These are phyloP conservation scores for Ochromonas danica DNA, from an alignment of 108 stramenopile species.

Conservation along the genomic window DNA sequence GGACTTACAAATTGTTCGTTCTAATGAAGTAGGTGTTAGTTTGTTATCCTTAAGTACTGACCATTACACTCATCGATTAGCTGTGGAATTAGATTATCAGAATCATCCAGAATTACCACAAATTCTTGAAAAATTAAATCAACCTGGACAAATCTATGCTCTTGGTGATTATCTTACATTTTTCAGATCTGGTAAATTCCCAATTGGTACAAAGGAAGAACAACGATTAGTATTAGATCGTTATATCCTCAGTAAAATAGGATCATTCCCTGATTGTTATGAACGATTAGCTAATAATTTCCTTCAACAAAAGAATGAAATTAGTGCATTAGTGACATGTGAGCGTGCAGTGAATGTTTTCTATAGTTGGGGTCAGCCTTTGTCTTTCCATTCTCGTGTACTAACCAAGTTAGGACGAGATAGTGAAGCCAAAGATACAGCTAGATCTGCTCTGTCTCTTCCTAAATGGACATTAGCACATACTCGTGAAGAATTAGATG, in stretches of 20 bases:
- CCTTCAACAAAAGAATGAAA: not conserved
- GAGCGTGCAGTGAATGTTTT: not conserved
- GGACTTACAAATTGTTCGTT: not conserved
- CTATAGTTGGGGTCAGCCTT: slow-evolving; percentile 22
- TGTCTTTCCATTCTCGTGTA: not conserved
- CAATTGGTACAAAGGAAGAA: not conserved
- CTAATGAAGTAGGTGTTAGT: slow-evolving; percentile 8
- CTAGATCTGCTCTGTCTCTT: not conserved
- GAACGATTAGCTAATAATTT: slow-evolving; percentile 8
- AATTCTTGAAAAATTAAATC: not conserved
- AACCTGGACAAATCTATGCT: not conserved
- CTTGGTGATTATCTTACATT: not conserved
- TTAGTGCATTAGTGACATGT: slow-evolving; percentile 30
- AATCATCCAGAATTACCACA: not conserved
- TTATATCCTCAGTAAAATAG: not conserved
- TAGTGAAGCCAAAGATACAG: slow-evolving; percentile 3
- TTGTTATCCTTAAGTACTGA: not conserved
- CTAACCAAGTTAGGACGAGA: not conserved
- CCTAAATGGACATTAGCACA: not conserved
- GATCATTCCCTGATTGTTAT: slow-evolving; percentile 5
- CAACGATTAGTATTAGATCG: not conserved
- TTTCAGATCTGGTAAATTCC: not conserved
- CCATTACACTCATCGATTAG: not conserved
- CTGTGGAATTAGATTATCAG: not conserved
- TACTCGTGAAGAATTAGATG: not conserved